Evolutionary conservation across 371 early-diverging fungal genomes (phyloP).

Genomic region (Rozella allomycis): DNA sequence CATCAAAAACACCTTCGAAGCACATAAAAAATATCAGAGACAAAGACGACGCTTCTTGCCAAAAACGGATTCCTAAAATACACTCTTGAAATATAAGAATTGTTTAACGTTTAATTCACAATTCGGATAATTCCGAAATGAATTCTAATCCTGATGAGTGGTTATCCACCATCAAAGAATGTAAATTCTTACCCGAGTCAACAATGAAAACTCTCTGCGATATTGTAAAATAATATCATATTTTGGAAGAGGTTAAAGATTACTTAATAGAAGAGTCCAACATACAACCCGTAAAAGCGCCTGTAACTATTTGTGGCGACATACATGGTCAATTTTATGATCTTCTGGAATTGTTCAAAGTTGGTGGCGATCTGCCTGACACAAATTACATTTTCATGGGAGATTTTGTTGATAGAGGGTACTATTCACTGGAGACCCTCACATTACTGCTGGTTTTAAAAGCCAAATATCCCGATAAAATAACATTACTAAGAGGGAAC

Average conservation of each 20-base stretch:
- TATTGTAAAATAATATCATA: too few species aligned
- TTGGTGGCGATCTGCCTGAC: conserved; percentile 91
- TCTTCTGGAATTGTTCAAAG: conserved; percentile 87
- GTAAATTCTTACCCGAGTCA: conserved; percentile 69
- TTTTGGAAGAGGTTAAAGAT: conserved; percentile 92
- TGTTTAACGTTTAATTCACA: too few species aligned
- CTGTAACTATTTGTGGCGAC: conserved; percentile 98
- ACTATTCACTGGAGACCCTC: conserved; percentile 96
- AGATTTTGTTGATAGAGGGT: conserved; percentile 99
- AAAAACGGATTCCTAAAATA: too few species aligned
- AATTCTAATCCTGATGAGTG: conserved; percentile 79
- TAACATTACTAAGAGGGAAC: conserved; percentile 96
- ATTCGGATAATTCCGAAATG: too few species aligned
- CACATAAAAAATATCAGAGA: too few species aligned
- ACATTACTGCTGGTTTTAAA: conserved; percentile 87
- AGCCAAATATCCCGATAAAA: conserved; percentile 80
- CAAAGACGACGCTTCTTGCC: too few species aligned
- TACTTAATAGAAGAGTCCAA: conserved; percentile 85
- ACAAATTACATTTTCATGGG: conserved; percentile 99
- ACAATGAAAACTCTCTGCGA: conserved; percentile 91
- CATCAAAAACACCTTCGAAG: too few species aligned
- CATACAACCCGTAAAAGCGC: conserved; percentile 81
- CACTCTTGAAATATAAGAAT: too few species aligned
- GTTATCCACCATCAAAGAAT: conserved; percentile 66
- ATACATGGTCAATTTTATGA: conserved; percentile 99